Conservation (phyloP, 164 flowering plant genomes). For the Vitis rotundifolia region DNA sequence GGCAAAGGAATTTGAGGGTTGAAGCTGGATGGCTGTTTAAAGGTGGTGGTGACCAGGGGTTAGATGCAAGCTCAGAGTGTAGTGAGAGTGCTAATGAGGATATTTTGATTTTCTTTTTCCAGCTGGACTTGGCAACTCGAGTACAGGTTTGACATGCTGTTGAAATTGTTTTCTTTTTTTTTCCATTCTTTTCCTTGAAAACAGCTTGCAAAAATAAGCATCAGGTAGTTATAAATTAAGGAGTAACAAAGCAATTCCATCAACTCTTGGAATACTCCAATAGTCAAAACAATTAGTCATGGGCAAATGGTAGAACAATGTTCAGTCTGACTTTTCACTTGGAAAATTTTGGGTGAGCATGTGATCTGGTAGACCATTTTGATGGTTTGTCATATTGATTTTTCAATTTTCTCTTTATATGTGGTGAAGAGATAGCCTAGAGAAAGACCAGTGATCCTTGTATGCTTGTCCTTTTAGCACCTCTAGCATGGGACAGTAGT, state of each 20-base stretch:
- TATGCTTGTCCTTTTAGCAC: not conserved
- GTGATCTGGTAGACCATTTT: not conserved
- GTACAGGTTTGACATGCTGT: conserved; percentile 60
- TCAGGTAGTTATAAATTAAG: not conserved
- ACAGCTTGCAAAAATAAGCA: not conserved
- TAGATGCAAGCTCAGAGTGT: conserved; percentile 66
- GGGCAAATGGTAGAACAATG: not conserved
- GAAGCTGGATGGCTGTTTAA: conserved; percentile 79
- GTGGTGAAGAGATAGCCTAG: not conserved
- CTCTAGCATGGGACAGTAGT: not conserved
- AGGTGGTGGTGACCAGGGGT: conserved; percentile 51
- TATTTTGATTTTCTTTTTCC: conserved; percentile 86
- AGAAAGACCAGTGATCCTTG: not conserved
- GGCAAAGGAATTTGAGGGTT: conserved; percentile 40
- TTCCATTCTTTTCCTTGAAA: not conserved
- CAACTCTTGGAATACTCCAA: not conserved
- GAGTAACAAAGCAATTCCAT: not conserved
- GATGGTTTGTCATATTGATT: not conserved
- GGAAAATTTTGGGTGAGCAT: not conserved
- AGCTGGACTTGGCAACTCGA: conserved; percentile 84
- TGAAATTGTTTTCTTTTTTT: not conserved
- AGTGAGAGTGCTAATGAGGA: conserved; percentile 94
- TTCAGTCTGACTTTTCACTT: not conserved
- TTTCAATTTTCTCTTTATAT: not conserved
- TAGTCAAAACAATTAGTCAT: not conserved